Evolutionary conservation across 2,329 filamentous ascomycete species (phyloP).

Genomic region (Plectosphaerella plurivora): DNA sequence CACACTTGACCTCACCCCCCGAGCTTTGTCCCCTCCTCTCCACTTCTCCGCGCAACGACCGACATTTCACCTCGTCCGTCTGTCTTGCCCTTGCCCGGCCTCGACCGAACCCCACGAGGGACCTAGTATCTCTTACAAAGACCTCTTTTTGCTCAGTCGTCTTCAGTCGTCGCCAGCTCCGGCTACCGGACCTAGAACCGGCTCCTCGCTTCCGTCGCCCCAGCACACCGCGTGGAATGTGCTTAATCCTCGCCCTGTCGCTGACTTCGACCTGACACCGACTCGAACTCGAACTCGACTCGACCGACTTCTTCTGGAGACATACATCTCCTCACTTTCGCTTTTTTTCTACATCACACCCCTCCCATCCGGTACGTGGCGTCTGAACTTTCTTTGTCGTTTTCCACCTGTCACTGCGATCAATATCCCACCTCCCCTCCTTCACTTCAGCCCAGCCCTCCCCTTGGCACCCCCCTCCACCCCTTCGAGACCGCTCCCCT

Average conservation of each 20-base stretch:
- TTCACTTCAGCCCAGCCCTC: not conserved
- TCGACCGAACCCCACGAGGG: too few relatives aligned
- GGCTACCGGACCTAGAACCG: not conserved
- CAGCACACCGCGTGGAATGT: constrained; percentile 11
- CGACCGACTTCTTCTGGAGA: too few relatives aligned
- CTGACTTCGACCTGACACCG: constrained; percentile 8
- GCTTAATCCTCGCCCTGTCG: constrained; percentile 8
- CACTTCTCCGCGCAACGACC: not conserved
- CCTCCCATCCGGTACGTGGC: constrained; percentile 7
- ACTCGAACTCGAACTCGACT: not conserved
- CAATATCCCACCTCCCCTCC: not conserved
- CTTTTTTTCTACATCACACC: not conserved
- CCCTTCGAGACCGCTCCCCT: not conserved
- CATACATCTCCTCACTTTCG: not conserved
- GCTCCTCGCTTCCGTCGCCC: constrained; percentile 2
- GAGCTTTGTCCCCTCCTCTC: not conserved
- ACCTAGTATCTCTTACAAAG: too few relatives aligned
- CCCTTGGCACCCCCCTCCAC: not conserved
- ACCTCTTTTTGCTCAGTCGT: not conserved
- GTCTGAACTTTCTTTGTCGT: constrained; percentile 2
- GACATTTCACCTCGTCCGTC: not conserved
- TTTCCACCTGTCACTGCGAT: not conserved
- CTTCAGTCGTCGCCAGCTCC: not conserved
- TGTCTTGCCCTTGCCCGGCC: not conserved
- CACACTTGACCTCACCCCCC: not conserved